These are phyloP conservation scores for Fusarium abutilonis DNA, from an alignment of 2,329 filamentous ascomycete species.

Conservation along the genomic window DNA sequence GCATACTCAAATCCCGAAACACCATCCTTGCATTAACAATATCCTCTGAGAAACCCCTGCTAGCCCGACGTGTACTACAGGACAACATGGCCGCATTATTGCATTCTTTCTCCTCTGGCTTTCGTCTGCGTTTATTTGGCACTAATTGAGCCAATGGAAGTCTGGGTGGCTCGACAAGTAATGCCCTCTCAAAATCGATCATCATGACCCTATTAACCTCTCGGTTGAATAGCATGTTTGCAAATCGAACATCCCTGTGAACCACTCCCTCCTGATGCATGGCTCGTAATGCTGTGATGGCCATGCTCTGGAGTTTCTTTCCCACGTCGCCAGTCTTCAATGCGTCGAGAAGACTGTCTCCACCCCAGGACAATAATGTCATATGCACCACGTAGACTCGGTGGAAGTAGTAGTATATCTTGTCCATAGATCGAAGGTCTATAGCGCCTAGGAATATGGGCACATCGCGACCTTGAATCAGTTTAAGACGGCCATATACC, in stretches of 20 bases:
- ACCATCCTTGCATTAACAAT: no score
- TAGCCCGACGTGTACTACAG: no score
- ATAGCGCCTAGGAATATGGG: slow-evolving; percentile 49
- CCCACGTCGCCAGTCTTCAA: background rate
- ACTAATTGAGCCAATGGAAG: slow-evolving; percentile 35
- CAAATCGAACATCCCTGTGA: slow-evolving; percentile 40
- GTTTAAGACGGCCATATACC: slow-evolving; percentile 50
- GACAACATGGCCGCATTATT: no score
- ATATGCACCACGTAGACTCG: slow-evolving; percentile 49
- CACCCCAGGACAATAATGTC: slow-evolving; percentile 50
- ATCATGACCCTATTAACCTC: slow-evolving; percentile 44
- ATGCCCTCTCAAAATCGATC: slow-evolving; percentile 48
- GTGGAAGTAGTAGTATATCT: slow-evolving; percentile 49
- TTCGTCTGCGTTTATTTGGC: slow-evolving; percentile 44
- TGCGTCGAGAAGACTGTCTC: slow-evolving; percentile 22
- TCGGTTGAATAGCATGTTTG: slow-evolving; percentile 45
- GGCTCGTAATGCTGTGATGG: slow-evolving; percentile 27
- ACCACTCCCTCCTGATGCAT: slow-evolving; percentile 44
- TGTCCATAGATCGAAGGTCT: slow-evolving; percentile 48
- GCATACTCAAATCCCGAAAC: no score
- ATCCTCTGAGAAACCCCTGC: no score
- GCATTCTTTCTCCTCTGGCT: no score
- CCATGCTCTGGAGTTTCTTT: slow-evolving; percentile 15
- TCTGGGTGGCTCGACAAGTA: slow-evolving; percentile 31
- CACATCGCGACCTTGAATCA: slow-evolving; percentile 50